Conservation (phyloP, 2,329 filamentous ascomycete species). For the Colletotrichum liaoningense region DNA sequence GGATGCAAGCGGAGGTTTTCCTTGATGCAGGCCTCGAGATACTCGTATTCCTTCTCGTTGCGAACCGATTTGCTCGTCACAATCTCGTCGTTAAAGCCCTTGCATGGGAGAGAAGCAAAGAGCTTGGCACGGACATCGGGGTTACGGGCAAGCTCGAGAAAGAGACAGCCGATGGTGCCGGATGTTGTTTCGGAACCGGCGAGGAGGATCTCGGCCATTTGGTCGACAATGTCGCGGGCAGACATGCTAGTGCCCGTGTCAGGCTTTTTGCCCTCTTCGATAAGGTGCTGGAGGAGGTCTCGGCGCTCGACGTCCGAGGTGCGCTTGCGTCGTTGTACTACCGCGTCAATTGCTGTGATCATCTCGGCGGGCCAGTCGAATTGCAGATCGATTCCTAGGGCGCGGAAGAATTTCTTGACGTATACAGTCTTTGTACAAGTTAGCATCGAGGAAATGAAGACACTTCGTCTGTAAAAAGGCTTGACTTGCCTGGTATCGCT, state of each 20-base stretch:
- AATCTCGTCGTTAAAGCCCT: conserved; percentile 15
- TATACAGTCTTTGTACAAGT: conserved; percentile 8
- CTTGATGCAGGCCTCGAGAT: conserved; percentile 82
- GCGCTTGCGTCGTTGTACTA: conserved; percentile 30
- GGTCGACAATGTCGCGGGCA: conserved; percentile 35
- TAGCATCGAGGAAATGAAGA: background rate
- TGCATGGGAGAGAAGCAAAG: conserved; percentile 16
- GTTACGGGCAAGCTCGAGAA: conserved; percentile 41
- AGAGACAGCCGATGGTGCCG: conserved; percentile 41
- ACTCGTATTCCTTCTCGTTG: conserved; percentile 46
- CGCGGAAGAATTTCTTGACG: conserved; percentile 28
- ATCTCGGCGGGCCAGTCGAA: conserved; percentile 34
- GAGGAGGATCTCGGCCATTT: conserved; percentile 39
- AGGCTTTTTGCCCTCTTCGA: conserved; percentile 34
- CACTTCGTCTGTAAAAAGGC: background rate
- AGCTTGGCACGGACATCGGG: conserved; percentile 38
- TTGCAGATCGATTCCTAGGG: conserved; percentile 9
- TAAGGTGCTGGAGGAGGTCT: conserved; percentile 31
- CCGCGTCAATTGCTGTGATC: conserved; percentile 33
- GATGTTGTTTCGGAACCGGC: conserved; percentile 43
- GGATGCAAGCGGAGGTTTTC: conserved; percentile 83
- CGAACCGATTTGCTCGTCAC: conserved; percentile 29
- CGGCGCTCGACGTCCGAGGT: conserved; percentile 12
- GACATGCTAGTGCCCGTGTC: conserved; percentile 35
- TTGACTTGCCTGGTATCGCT: conserved; percentile 21